Conservation (phyloP, 495 filamentous ascomycete genomes). For the Terfezia claveryi region DNA sequence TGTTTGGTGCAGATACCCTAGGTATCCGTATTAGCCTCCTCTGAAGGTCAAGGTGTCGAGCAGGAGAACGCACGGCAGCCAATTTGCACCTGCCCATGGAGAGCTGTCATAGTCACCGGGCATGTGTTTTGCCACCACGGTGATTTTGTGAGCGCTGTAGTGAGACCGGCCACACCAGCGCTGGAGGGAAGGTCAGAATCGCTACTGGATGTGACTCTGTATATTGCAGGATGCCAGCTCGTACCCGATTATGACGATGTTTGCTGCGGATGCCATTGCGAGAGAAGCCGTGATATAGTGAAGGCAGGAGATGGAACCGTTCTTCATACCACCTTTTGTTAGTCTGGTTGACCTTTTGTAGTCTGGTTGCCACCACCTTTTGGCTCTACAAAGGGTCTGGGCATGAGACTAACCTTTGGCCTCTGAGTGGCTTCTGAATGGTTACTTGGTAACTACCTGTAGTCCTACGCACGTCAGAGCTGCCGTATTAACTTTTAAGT, state of each 20-base stretch:
- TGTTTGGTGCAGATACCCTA: constrained; percentile 31
- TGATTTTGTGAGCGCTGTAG: constrained; percentile 68
- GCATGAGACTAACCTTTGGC: too few relatives aligned
- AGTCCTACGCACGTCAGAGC: too few relatives aligned
- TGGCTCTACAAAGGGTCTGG: too few relatives aligned
- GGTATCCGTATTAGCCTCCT: constrained; percentile 6
- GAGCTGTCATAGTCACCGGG: constrained; percentile 92
- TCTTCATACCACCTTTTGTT: too few relatives aligned
- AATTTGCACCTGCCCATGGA: constrained; percentile 90
- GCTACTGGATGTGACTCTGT: background rate
- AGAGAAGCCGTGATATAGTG: too few relatives aligned
- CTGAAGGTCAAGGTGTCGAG: too few relatives aligned
- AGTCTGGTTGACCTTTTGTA: too few relatives aligned
- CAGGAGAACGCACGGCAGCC: constrained; percentile 30
- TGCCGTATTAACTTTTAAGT: too few relatives aligned
- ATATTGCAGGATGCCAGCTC: constrained; percentile 2
- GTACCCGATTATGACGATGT: constrained; percentile 46
- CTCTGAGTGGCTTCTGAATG: too few relatives aligned
- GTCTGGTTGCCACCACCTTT: too few relatives aligned
- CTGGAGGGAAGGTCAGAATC: constrained; percentile 24
- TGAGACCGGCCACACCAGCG: constrained; percentile 78
- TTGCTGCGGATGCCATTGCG: constrained; percentile 16
- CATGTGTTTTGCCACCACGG: constrained; percentile 87
- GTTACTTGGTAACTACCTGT: too few relatives aligned
- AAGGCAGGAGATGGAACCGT: too few relatives aligned